Evolutionary conservation across 2,329 filamentous ascomycete species (phyloP), one percentile per base, ranked within the genome.

Genomic region (Lachnum nothofagi): DNA sequence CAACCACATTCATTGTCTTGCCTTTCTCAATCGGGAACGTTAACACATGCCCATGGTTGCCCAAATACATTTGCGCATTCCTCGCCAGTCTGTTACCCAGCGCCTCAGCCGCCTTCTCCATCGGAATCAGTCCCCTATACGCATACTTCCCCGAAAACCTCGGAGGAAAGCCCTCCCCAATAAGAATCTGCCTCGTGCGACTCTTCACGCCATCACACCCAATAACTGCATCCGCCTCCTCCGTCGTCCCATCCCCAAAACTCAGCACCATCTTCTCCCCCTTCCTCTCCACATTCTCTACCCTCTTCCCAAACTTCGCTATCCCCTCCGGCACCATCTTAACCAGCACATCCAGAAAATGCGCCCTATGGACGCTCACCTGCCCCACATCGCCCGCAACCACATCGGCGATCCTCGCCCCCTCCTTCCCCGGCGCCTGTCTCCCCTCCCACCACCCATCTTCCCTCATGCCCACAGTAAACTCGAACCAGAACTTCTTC

Each of bases 151-250:
- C 69, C 0, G 74, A 74, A 60, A 80, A 85, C 1, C 67, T 62
- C 6, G 59, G 51, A 37, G 57, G 37, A 3, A 46, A 46, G 33
- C 27, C 44, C 22, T 69, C 60, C 0, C 75, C 77, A 2, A 83
- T 66, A 4, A 85, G 63, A 12, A 78, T 61, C 24, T 73, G 61
- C 6, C 82, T 70, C 2, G 77, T 70, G 3, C 70, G 67, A 0
- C 77, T 80, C 60, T 80, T 80, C 59, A 86, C 81, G 0, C 82
- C 82, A 63, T 86, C 82, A 60, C 79, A 82, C 4, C 78, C 81
- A 48, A 85, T 69, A 0, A 81, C 75, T 1, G 71, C 68, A 51
- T 68, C 68, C 24, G 74, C 72, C 22, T 67, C 58, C 1, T 67
- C 72, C 0, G 58, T 65, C 0, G 64, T 69, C 0, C 73, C 73